Evolutionary conservation across 2,329 filamentous ascomycete species (phyloP).

Genomic region (Neurospora crassa): DNA sequence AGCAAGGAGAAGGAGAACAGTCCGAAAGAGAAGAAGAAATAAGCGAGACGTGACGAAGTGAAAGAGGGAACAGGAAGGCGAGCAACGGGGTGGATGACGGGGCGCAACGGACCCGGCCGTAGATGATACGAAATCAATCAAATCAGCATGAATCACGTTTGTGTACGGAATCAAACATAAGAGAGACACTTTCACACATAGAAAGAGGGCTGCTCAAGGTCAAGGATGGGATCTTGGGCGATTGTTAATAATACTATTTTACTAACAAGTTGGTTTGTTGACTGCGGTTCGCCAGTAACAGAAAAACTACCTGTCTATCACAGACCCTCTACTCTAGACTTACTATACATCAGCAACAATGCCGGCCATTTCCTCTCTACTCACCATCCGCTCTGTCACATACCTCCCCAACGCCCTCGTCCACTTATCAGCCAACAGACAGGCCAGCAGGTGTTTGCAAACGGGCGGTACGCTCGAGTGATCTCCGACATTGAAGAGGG

Average conservation of each 20-base stretch:
- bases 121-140: background rate
- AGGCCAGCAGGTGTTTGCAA: constrained; percentile 88
- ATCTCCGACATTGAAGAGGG: constrained; percentile 24
- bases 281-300: background rate
- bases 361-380: constrained; percentile 62
- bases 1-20: constrained; percentile 30
- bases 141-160: background rate
- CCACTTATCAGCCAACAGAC: constrained; percentile 63
- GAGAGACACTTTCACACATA: background rate
- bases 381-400: constrained; percentile 44
- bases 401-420: constrained; percentile 42
- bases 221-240: background rate
- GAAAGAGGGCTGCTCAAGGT: background rate
- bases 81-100: background rate
- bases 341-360: constrained; percentile 42
- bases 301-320: too few species aligned
- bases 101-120: background rate
- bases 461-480: constrained; percentile 35
- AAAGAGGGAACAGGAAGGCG: too few species aligned
- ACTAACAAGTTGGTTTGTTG: background rate
- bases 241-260: background rate
- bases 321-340: constrained; percentile 1
- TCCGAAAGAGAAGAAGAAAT: constrained; percentile 41
- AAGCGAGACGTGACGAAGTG: constrained; percentile 3
- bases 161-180: background rate